Evolutionary conservation across 768 basidiomycete species (phyloP), one percentile per base, ranked within the genome.

Genomic region (Podaxis sp.): DNA sequence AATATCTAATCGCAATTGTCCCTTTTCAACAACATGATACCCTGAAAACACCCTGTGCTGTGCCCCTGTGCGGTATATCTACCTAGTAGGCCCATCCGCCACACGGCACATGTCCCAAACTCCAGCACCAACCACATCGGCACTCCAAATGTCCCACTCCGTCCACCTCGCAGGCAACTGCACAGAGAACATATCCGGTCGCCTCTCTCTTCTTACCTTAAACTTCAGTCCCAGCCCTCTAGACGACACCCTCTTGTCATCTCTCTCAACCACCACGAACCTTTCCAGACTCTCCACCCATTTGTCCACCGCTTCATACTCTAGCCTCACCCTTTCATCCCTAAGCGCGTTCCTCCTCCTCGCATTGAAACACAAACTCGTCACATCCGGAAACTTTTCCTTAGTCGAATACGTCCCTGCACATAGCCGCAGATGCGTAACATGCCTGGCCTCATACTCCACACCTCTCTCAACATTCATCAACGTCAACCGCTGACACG

Each of bases 101-200:
- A 67, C 65, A 13, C 63, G 64, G 61, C 71, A 72, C 36, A 70
- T 63, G 50, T 71, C 67, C 78, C 77, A 78, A 52, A 78, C 65
- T 24, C 75, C 73, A 38, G 65, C 59, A 3, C 69, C 72, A 6
- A 64, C 64, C 3, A 68, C 72, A 40, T 67, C 72, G 59, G 75
- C 73, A 40, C 74, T 72, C 77, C 78, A 79, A 27, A 75, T 69
- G 47, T 75, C 72, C 63, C 75, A 64, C 66, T 77, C 78, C 27
- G 75, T 74, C 49, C 67, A 63, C 50, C 70, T 68, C 36, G 66
- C 63, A 3, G 71, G 71, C 8, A 76, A 55, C 51, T 24, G 8
- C 24, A 62, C 27, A n/a, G 53, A 56, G 27, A 50, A 62, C 37
- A 62, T 62, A 49, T 62, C 61, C 25, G 54, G 36, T 40, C 47